Evolutionary conservation across 345 rosid species (phyloP).

Genomic region (Populus simonii): DNA sequence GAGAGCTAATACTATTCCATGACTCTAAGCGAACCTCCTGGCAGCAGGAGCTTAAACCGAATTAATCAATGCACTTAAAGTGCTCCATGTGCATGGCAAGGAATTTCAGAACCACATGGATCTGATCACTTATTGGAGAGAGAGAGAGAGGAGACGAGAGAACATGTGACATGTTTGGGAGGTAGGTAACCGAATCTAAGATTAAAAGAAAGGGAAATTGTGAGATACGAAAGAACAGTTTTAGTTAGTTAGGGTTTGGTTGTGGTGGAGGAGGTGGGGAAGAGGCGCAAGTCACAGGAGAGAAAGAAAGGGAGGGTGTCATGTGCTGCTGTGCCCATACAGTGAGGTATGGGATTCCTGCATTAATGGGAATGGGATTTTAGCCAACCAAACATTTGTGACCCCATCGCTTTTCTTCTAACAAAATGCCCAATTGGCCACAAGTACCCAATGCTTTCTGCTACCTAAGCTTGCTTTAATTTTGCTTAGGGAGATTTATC

Average conservation of each 20-base stretch:
- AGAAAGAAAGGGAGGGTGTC: neutral
- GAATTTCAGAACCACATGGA: slow-evolving; percentile 11
- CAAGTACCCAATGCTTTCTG: neutral
- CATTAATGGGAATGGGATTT: slow-evolving; percentile 23
- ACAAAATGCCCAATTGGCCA: neutral
- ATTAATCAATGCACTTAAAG: neutral
- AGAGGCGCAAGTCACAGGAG: neutral
- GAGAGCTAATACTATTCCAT: neutral
- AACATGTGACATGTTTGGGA: slow-evolving; percentile 52
- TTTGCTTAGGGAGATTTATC: no score
- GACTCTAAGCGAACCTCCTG: neutral
- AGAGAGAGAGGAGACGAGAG: slow-evolving; percentile 2
- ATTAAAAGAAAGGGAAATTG: neutral
- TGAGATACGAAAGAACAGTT: slow-evolving; percentile 2
- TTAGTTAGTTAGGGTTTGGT: slow-evolving; percentile 22
- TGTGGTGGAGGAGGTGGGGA: slow-evolving; percentile 7
- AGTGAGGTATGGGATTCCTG: slow-evolving; percentile 27
- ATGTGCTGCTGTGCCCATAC: slow-evolving; percentile 22
- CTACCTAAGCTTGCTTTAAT: neutral
- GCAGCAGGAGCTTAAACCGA: neutral
- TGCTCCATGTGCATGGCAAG: neutral
- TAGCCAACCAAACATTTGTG: slow-evolving; percentile 14
- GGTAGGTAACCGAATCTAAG: slow-evolving; percentile 47
- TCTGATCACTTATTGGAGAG: slow-evolving; percentile 19
- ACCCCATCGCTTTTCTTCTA: neutral